These are phyloP conservation scores for Neovahlkampfia damariscottae DNA, from an alignment of 78 protist species.

Conservation along the genomic window DNA sequence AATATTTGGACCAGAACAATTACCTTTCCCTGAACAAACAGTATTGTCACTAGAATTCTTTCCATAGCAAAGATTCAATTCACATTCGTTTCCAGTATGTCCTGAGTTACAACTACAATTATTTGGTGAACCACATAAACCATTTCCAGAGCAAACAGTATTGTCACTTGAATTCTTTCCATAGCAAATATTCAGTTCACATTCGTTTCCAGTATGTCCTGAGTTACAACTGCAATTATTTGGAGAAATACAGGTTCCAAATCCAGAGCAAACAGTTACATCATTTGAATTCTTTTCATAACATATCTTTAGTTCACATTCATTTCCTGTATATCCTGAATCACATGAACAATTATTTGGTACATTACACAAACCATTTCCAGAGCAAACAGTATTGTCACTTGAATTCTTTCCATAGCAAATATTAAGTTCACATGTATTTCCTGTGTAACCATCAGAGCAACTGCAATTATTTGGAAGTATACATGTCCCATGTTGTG, in stretches of 20 bases:
- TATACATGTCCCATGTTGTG: neutral
- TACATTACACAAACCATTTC: too few species aligned
- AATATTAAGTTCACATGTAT: neutral
- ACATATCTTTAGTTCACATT: too few species aligned
- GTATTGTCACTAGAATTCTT: neutral
- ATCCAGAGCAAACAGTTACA: neutral
- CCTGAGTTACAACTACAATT: neutral
- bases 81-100: neutral
- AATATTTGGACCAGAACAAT: neutral
- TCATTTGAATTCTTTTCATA: too few species aligned
- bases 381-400: too few species aligned
- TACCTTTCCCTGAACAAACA: neutral
- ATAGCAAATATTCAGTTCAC: neutral
- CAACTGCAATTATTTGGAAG: neutral
- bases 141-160: neutral
- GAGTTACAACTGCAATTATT: neutral
- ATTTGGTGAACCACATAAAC: neutral
- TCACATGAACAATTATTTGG: too few species aligned
- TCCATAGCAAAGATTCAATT: neutral
- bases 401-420: too few species aligned
- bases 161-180: neutral
- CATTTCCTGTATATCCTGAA: too few species aligned
- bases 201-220: neutral
- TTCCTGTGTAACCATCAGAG: neutral
- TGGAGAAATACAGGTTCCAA: neutral